Percentiles rank a stretch among this genome's conserved stretches.
Conservation (phyloP, 176 grass and related monocot genomes). For the Alopecurus myosuroides region DNA sequence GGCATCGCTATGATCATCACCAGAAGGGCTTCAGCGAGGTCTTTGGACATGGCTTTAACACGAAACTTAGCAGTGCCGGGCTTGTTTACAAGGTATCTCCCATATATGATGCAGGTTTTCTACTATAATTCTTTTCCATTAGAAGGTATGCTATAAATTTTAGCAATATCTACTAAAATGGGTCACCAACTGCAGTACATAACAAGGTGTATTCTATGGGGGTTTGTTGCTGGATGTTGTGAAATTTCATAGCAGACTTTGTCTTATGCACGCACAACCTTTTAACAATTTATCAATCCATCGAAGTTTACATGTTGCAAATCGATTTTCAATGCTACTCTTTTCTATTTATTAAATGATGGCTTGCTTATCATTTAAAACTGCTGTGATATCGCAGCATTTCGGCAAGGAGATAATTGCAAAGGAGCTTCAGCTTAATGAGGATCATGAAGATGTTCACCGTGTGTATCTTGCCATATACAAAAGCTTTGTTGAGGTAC, state of each 20-base stretch:
- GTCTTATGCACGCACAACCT: background rate
- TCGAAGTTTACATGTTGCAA: background rate
- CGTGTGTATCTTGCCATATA: conserved; percentile 84
- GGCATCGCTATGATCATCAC: conserved; percentile 88
- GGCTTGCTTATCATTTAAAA: background rate
- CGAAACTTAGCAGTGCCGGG: conserved; percentile 99
- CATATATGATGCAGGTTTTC: background rate
- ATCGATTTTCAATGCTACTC: background rate
- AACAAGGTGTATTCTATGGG: background rate
- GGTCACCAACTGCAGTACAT: background rate
- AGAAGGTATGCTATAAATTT: background rate
- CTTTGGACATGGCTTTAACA: conserved; percentile 93
- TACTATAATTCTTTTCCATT: background rate
- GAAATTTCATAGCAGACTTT: background rate
- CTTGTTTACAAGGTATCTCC: conserved; percentile 89
- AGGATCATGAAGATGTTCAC: conserved; percentile 82
- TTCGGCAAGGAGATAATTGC: conserved; percentile 99
- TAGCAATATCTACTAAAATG: background rate
- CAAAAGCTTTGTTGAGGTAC: conserved; percentile 96
- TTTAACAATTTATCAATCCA: background rate
- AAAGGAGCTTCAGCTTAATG: conserved; percentile 74
- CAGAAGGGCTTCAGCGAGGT: conserved; percentile 89
- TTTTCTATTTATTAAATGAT: background rate
- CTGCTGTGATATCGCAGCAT: conserved; percentile 46
- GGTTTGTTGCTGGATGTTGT: background rate